A percentile compares a stretch with the other conserved stretches of the same genome.
phyloP scores from a whole-genome alignment of 768 basidiomycete species.

The Suillus subluteus region DNA sequence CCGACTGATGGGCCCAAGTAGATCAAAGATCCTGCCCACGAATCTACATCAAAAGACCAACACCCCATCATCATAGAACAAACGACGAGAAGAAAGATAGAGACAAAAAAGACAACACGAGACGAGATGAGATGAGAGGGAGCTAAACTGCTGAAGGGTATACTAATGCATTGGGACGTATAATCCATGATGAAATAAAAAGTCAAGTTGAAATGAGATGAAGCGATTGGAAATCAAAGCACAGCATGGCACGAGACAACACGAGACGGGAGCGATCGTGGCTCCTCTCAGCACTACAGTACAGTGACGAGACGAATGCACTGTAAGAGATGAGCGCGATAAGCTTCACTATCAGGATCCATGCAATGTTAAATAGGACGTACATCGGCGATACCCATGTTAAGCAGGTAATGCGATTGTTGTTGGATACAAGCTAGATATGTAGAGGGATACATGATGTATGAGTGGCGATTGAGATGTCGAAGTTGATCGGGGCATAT shows the following conservation, averaged over 20 bases:
- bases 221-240: neutral
- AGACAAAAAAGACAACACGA: neutral
- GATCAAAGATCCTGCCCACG: neutral
- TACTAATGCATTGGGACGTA: neutral
- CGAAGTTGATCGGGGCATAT: neutral
- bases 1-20: neutral
- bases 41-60: neutral
- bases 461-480: neutral
- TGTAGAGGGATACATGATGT: neutral
- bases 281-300: neutral
- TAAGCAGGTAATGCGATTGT: neutral
- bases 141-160: neutral
- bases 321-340: neutral
- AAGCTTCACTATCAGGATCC: neutral
- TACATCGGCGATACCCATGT: neutral
- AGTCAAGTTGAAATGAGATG: neutral
- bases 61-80: neutral
- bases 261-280: neutral
- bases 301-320: neutral
- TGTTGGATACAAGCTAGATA: neutral
- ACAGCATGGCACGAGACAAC: neutral
- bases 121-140: neutral
- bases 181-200: slow-evolving; percentile 6
- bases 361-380: neutral
- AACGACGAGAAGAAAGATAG: neutral